phyloP scores from a whole-genome alignment of 1,284 basidiomycete genomes.

The Heliocybe sulcata region DNA sequence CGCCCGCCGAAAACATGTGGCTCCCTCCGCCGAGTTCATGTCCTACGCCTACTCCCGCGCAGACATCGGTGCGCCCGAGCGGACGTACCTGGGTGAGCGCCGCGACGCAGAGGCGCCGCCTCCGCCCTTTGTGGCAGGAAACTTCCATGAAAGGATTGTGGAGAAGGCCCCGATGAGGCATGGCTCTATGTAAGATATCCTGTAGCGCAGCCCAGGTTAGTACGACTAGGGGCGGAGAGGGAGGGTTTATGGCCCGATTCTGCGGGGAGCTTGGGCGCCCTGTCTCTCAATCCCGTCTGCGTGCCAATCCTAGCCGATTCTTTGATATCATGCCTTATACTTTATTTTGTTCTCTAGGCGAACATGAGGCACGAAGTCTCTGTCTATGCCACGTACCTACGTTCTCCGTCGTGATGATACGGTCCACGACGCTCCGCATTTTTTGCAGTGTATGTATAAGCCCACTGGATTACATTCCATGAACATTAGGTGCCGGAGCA shows the following conservation, averaged over 20 bases:
- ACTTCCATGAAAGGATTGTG: background rate
- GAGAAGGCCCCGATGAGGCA: background rate
- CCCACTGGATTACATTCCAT: too few species aligned
- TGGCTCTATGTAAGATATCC: background rate
- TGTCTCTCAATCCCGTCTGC: background rate
- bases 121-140: background rate
- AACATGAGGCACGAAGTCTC: too few species aligned
- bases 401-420: too few species aligned
- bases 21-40: constrained; percentile 44
- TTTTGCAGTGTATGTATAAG: too few species aligned
- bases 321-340: background rate
- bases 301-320: background rate
- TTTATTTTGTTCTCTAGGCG: background rate
- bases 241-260: background rate
- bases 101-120: background rate
- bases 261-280: background rate
- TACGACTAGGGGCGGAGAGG: background rate
- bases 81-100: background rate
- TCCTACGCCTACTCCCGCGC: background rate
- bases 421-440: too few species aligned
- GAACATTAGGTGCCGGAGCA: too few species aligned
- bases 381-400: too few species aligned
- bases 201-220: background rate
- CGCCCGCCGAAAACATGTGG: constrained; percentile 26
- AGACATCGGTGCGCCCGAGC: background rate